Conservation (phyloP, 768 basidiomycete genomes). For the Suillus subalutaceus region DNA sequence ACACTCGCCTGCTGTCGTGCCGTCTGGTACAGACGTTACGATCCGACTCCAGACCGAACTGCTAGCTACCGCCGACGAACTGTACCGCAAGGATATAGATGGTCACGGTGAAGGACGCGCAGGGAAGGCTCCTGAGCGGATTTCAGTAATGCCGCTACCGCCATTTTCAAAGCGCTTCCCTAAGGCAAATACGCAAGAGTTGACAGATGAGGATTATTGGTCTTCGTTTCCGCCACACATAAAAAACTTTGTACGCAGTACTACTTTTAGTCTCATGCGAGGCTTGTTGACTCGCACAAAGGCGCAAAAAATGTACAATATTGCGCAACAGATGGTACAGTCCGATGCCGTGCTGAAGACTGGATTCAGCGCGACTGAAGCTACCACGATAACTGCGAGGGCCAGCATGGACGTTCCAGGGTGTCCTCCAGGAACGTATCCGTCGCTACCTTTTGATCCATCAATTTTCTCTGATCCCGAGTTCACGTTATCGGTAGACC, state of each 20-base stretch:
- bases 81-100: conserved; percentile 50
- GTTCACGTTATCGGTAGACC: conserved; percentile 53
- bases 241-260: conserved; percentile 62
- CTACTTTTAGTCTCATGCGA: conserved; percentile 27
- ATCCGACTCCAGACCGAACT: conserved; percentile 59
- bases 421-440: conserved; percentile 45
- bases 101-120: conserved; percentile 24
- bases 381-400: conserved; percentile 26
- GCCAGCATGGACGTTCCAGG: conserved; percentile 33
- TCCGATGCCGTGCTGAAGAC: conserved; percentile 42
- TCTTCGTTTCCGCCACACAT: conserved; percentile 67
- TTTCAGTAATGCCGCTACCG: conserved; percentile 20
- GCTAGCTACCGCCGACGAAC: conserved; percentile 60
- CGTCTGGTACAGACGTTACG: conserved; percentile 34
- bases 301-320: conserved; percentile 67
- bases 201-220: conserved; percentile 69
- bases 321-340: conserved; percentile 68
- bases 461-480: conserved; percentile 57
- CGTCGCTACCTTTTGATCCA: conserved; percentile 51
- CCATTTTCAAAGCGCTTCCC: conserved; percentile 22
- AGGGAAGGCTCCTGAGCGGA: conserved; percentile 27
- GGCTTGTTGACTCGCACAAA: conserved; percentile 41
- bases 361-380: conserved; percentile 33
- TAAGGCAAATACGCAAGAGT: conserved; percentile 21
- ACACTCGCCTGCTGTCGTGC: conserved; percentile 35